Evolutionary conservation across 78 protist genomes (phyloP), one percentile per base, ranked within the genome.

Genomic region (Cyanophora paradoxa): DNA sequence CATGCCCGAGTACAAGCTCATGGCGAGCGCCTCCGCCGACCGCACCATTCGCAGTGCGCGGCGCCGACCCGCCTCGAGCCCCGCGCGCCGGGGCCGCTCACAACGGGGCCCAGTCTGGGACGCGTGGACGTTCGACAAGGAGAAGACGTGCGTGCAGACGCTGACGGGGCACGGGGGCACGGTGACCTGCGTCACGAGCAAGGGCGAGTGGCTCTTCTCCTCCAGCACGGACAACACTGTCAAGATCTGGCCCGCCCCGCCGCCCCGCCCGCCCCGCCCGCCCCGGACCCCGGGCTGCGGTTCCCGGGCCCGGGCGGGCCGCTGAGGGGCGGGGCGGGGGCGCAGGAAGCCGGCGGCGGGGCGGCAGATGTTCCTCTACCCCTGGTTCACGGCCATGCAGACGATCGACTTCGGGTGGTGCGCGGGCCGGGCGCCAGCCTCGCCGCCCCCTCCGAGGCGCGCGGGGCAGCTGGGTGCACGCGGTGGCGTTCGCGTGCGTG

Each of bases 71-170:
- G 52, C 52, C n/a, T 20, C 3, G 52, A 13, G n/a, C n/a, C 52
- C 20, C 52, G 52, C 52, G 20, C 52, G 52, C 52, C 20, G 20
- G n/a, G 52, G n/a, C n/a, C n/a, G n/a, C n/a, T n/a, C n/a, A n/a
- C n/a, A n/a, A n/a, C n/a, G n/a, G n/a, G n/a, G n/a, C 52, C n/a
- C 52, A 44, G 36, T 56, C 7, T 56, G 62, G 62, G 62, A 56
- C 36, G 37, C 62, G 31, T 56, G n/a, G 31, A 17, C 28, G 31
- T 11, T 11, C 19, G 62, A 56, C 20, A 3, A 8, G 36, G 2
- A 6, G 17, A 26, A 28, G 17, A 4, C 36, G 31, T 56, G 62
- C 62, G 8, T 56, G 19, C 62, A 56, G 62, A 56, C 62, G 36
- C 62, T 56, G 36, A 31, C 22, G 37, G 62, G 62, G n/a, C 62